These are phyloP conservation scores for Pseudevernia furfuracea DNA, from an alignment of 495 filamentous ascomycete genomes.

Conservation along the genomic window DNA sequence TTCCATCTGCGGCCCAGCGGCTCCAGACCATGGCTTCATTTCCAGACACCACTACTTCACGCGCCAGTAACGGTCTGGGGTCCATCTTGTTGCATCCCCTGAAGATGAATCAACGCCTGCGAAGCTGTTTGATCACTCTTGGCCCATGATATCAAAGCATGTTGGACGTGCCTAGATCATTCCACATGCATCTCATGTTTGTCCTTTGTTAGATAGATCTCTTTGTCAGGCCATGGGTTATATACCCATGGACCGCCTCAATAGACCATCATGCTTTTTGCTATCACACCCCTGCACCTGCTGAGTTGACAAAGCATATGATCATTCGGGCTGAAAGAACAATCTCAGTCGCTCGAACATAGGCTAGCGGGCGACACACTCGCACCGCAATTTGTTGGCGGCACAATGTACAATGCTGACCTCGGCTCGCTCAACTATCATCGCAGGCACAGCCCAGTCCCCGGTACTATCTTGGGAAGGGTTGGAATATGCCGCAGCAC, in stretches of 20 bases:
- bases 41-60: conserved; percentile 78
- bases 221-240: no score
- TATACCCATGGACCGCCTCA: no score
- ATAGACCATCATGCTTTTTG: no score
- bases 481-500: conserved; percentile 52
- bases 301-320: no score
- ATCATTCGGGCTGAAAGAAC: conserved; percentile 62
- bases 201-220: no score
- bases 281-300: no score
- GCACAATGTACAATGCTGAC: conserved; percentile 62
- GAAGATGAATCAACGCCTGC: conserved; percentile 44
- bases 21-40: conserved; percentile 47
- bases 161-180: no score
- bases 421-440: conserved; percentile 59
- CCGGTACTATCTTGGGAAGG: conserved; percentile 47
- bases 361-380: conserved; percentile 52
- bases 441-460: conserved; percentile 61
- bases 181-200: no score
- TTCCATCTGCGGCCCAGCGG: conserved; percentile 38
- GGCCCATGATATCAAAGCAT: conserved; percentile 23
- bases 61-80: conserved; percentile 39
- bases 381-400: conserved; percentile 46
- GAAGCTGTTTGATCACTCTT: conserved; percentile 41
- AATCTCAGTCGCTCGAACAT: conserved; percentile 56
- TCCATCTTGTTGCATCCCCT: no score